Percentiles rank a stretch among this genome's conserved stretches.
These are phyloP conservation scores for Talaromyces pinophilus DNA, from an alignment of 2,329 filamentous ascomycete genomes.

Conservation along the genomic window DNA sequence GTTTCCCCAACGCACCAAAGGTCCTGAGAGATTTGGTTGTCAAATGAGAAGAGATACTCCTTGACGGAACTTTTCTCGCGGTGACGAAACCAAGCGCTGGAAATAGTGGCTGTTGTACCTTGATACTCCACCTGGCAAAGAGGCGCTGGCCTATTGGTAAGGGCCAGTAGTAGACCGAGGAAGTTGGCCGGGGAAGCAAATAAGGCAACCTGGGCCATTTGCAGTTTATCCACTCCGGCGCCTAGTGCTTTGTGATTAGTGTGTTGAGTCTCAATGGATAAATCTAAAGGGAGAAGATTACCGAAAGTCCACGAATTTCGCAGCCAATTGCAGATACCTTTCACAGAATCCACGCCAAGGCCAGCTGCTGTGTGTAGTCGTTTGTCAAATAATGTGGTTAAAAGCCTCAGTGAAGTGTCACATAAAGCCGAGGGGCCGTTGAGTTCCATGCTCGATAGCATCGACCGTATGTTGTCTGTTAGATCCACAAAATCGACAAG, in stretches of 20 bases:
- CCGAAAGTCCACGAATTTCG: slow-evolving; percentile 80
- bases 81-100: slow-evolving; percentile 45
- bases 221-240: slow-evolving; percentile 61
- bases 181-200: slow-evolving; percentile 68
- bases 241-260: slow-evolving; percentile 45
- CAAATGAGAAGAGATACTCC: slow-evolving; percentile 52
- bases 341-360: slow-evolving; percentile 66
- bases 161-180: slow-evolving; percentile 67
- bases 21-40: slow-evolving; percentile 27
- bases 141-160: slow-evolving; percentile 58
- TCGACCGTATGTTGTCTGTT: slow-evolving; percentile 68
- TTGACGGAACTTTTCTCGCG: slow-evolving; percentile 45
- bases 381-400: slow-evolving; percentile 67
- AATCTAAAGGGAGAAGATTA: slow-evolving; percentile 46
- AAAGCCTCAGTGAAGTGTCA: slow-evolving; percentile 76
- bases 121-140: slow-evolving; percentile 27
- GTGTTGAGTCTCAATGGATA: slow-evolving; percentile 4
- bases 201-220: slow-evolving; percentile 63
- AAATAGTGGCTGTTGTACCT: slow-evolving; percentile 35
- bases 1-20: slow-evolving; percentile 31
- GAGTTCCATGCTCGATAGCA: slow-evolving; percentile 75
- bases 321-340: slow-evolving; percentile 77
- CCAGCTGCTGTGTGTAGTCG: slow-evolving; percentile 69
- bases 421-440: slow-evolving; percentile 76
- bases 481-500: slow-evolving; percentile 69